Evolutionary conservation across 495 filamentous ascomycete species (phyloP), one percentile per base, ranked within the genome.

Genomic region (Usnea hakonensis): DNA sequence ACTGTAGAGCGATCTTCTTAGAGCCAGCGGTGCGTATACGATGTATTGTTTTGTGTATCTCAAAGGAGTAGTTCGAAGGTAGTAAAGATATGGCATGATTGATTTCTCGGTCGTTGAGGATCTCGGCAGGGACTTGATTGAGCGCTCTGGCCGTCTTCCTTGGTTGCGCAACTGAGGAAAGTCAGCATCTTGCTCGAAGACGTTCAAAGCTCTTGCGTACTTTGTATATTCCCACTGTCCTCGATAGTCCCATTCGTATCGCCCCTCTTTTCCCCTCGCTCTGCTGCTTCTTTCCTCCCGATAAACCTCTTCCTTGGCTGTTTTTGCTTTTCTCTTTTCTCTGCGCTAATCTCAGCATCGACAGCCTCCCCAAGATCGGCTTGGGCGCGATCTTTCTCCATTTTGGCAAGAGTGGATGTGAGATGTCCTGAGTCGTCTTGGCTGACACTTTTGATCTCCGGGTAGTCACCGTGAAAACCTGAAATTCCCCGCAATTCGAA

Each of bases 41-140:
- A 73, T 97, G 91, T 70, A 99, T 94, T 3, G 94, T 97, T 73
- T 99, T 97, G 70, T 88, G 94, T 57, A 99, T 91, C 75, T 99
- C 94, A 71, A 99, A 99, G 48, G 89, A 90, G 79, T 97, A 99
- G 77, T 99, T 97, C 21, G 83, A 75, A 3, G 94, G 94, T 8
- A 99, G 85, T 23, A 97, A 83, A 5, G 83, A 78, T 53, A 97
- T 92, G 3, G 94, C 94, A 19, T 83, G 88, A 75, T 91, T 90
- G 66, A 99, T 88, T n/a, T 88, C 90, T 46, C 85, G 77, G 71
- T 97, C 90, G 61, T 94, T 77, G 28, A 94, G 79, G 64, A 99
- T 97, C 60, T 90, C 88, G 3, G 85, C 75, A 2, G 94, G 92
- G 14, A 99, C 89, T 73, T 92, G 89, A 73, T 96, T 96, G 30